A percentile compares a stretch with the other conserved stretches of the same genome.
These are phyloP conservation scores for Hyaloscypha bicolor DNA, from an alignment of 495 filamentous ascomycete species.

Conservation along the genomic window DNA sequence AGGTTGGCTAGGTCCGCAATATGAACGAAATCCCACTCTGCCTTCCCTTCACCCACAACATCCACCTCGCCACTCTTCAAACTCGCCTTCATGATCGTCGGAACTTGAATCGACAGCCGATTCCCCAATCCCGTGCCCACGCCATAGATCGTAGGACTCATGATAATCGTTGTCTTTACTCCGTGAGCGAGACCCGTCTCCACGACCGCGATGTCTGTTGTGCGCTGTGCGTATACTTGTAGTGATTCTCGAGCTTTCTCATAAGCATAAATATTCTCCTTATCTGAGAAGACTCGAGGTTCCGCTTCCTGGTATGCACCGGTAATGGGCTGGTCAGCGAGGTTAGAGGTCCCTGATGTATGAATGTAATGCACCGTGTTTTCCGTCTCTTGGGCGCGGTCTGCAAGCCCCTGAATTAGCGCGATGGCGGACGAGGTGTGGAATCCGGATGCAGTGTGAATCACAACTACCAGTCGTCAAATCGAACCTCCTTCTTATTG, in stretches of 20 bases:
- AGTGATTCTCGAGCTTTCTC: background rate
- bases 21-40: background rate
- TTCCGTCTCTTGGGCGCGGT: background rate
- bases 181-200: background rate
- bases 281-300: background rate
- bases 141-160: background rate
- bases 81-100: background rate
- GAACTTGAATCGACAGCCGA: background rate
- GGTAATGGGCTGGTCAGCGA: background rate
- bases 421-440: background rate
- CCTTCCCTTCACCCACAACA: background rate
- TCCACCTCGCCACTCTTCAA: background rate
- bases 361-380: background rate
- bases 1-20: background rate
- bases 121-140: background rate
- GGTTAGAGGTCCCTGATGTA: background rate
- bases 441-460: background rate
- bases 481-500: slow-evolving; percentile 31
- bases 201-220: background rate
- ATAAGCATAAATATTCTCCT: background rate
- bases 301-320: background rate
- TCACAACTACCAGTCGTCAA: background rate
- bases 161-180: background rate
- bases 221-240: background rate
- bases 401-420: background rate